Conservation (phyloP, 2,329 filamentous ascomycete genomes). For the Verticillium zaregamsianum region DNA sequence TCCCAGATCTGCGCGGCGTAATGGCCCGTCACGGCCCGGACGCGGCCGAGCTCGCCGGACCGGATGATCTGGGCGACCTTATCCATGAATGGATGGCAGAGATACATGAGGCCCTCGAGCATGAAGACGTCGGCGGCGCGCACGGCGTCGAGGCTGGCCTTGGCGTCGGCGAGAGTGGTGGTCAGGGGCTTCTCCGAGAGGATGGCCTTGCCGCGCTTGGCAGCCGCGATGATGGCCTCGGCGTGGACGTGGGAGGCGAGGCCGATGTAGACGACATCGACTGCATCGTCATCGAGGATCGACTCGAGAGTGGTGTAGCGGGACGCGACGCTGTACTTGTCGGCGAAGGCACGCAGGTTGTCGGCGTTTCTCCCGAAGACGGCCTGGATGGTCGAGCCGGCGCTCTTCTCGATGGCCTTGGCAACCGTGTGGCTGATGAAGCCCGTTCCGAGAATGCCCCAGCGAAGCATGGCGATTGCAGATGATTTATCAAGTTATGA, state of each 20-base stretch:
- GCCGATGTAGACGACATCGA: conserved; percentile 22
- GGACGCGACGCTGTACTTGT: conserved; percentile 17
- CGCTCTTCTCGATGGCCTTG: conserved; percentile 6
- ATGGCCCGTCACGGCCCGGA: conserved; percentile 18
- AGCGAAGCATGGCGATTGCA: conserved; percentile 17
- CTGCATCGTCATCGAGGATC: conserved; percentile 16
- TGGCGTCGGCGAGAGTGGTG: conserved; percentile 19
- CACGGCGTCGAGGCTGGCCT: conserved; percentile 17
- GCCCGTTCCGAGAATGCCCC: conserved; percentile 22
- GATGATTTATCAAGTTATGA: neutral
- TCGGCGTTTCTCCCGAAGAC: conserved; percentile 20
- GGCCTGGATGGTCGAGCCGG: conserved; percentile 16
- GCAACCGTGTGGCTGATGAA: conserved; percentile 22
- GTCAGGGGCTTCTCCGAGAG: conserved; percentile 22
- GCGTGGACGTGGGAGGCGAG: conserved; percentile 21
- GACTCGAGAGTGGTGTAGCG: conserved; percentile 16
- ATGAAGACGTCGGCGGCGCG: conserved; percentile 18
- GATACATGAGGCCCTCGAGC: conserved; percentile 23
- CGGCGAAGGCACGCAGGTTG: conserved; percentile 19
- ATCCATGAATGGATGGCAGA: conserved; percentile 19
- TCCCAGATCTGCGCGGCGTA: conserved; percentile 22
- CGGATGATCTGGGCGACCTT: conserved; percentile 16
- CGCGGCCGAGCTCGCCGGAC: conserved; percentile 14
- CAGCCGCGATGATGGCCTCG: conserved; percentile 17
- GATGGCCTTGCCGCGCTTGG: conserved; percentile 18